Conservation (phyloP, 225 moss, liverwort and hornwort genomes). For the Straminergon stramineum region DNA sequence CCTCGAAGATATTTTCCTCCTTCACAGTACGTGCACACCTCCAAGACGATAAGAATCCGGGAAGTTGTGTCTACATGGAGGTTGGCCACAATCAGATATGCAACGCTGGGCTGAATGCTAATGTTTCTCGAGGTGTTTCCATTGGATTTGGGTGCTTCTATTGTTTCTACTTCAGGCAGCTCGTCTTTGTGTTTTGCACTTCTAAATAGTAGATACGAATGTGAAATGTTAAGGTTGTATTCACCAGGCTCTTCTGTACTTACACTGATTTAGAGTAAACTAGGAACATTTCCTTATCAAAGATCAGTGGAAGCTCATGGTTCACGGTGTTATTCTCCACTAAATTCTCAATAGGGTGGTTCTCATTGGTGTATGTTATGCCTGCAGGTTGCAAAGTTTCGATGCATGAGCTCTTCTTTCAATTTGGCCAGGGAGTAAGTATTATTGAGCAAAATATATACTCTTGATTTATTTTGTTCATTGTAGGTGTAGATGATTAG, state of each 20-base stretch:
- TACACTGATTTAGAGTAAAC: neutral
- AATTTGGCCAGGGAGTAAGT: neutral
- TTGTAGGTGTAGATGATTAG: neutral
- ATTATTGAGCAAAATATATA: neutral
- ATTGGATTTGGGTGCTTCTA: neutral
- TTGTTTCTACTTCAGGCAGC: neutral
- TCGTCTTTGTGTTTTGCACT: neutral
- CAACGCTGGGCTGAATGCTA: neutral
- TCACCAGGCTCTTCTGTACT: neutral
- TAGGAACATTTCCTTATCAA: neutral
- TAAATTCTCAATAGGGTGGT: neutral
- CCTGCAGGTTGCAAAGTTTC: conserved; percentile 16
- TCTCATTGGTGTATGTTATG: conserved; percentile 7
- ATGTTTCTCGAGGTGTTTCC: neutral
- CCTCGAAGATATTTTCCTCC: conserved; percentile 1
- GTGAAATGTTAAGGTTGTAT: neutral
- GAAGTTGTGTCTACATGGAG: neutral
- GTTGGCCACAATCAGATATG: neutral
- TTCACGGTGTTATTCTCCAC: neutral
- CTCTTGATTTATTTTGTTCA: neutral
- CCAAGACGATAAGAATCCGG: neutral
- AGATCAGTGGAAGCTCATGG: neutral
- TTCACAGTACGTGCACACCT: neutral
- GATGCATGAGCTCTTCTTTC: conserved; percentile 1
- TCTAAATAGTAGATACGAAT: neutral